Conservation (phyloP, 345 rosid species). For the Clausena lansium region DNA sequence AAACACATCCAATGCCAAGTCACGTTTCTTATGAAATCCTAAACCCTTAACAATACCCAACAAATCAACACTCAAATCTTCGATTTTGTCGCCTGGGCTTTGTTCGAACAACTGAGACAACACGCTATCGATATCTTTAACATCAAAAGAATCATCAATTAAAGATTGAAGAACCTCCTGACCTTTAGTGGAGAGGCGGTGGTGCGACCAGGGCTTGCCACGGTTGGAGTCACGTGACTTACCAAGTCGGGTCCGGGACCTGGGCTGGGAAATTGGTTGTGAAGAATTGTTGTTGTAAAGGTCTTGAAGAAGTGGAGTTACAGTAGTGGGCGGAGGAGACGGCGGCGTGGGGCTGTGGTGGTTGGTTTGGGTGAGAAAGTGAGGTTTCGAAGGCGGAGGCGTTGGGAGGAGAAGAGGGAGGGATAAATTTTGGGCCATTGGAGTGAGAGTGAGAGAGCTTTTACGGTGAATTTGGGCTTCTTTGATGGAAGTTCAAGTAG, state of each 20-base stretch:
- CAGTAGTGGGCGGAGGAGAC: conserved; percentile 19
- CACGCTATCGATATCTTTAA: conserved; percentile 32
- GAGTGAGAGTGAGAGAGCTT: conserved; percentile 4
- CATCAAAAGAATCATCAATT: conserved; percentile 56
- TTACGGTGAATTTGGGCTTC: background rate
- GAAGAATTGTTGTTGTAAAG: conserved; percentile 29
- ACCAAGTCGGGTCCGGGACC: conserved; percentile 63
- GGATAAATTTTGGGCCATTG: conserved; percentile 77
- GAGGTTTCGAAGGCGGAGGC: conserved; percentile 52
- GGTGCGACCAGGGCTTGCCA: conserved; percentile 75
- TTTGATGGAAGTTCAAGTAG: background rate
- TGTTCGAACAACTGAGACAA: conserved; percentile 42
- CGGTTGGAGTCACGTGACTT: conserved; percentile 62
- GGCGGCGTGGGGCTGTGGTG: conserved; percentile 23
- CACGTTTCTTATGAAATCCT: conserved; percentile 62
- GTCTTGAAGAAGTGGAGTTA: conserved; percentile 44
- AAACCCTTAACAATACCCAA: conserved; percentile 75
- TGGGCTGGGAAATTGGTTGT: conserved; percentile 24
- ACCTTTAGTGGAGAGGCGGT: conserved; percentile 63
- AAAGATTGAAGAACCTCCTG: conserved; percentile 54
- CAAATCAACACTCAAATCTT: conserved; percentile 40
- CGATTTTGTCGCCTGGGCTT: conserved; percentile 24
- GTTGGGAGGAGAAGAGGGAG: conserved; percentile 70
- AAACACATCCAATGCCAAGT: conserved; percentile 64
- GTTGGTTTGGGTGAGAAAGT: conserved; percentile 32